phyloP scores from a whole-genome alignment of 208 protist species.

The Leishmania turanica region DNA sequence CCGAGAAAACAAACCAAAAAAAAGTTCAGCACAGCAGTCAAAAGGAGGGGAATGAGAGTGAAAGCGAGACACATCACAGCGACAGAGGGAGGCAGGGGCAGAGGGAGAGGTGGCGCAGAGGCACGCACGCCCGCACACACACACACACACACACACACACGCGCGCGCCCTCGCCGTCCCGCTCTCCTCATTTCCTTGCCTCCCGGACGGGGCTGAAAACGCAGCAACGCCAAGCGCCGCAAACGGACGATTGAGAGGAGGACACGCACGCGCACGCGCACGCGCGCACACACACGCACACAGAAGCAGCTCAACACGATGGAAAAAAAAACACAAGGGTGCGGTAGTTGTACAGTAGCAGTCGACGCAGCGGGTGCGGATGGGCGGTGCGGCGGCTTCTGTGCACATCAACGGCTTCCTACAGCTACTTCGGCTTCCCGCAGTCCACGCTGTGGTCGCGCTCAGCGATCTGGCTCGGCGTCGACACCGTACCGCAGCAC shows the following conservation, averaged over 20 bases:
- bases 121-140: neutral
- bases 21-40: neutral
- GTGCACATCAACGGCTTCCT: neutral
- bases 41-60: neutral
- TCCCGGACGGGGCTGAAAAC: too few relatives aligned
- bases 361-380: neutral
- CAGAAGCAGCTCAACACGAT: neutral
- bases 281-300: neutral
- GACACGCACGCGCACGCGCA: neutral
- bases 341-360: neutral
- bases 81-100: neutral
- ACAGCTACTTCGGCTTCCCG: constrained; percentile 21
- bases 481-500: constrained; percentile 9
- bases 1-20: neutral
- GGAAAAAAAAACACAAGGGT: neutral
- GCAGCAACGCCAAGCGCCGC: too few relatives aligned
- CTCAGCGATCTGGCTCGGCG: neutral
- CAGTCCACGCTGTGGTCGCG: constrained; percentile 13
- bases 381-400: neutral
- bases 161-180: neutral
- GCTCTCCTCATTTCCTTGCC: too few relatives aligned
- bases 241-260: too few relatives aligned
- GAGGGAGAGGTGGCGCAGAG: neutral
- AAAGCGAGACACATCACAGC: neutral
- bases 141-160: too few relatives aligned